These are phyloP conservation scores for Cymbidium sinense DNA, from an alignment of 106 monocot genomes.

Conservation along the genomic window DNA sequence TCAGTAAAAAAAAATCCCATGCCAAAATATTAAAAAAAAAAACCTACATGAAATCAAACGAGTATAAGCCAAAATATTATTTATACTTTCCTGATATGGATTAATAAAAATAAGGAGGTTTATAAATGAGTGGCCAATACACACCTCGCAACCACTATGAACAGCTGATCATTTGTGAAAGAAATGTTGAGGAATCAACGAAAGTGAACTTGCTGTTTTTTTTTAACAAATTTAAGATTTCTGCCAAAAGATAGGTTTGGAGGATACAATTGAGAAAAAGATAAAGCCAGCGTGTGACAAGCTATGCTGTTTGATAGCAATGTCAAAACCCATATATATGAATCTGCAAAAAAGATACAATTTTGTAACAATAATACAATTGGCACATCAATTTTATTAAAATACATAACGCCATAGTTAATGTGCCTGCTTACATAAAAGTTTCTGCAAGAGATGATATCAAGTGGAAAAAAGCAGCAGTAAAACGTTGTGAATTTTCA, in stretches of 20 bases:
- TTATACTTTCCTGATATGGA: not conserved
- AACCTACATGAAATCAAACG: not conserved
- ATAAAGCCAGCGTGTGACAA: constrained; percentile 99
- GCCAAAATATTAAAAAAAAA: not conserved
- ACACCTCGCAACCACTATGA: constrained; percentile 92
- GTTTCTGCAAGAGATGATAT: constrained; percentile 98
- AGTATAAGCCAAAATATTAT: not conserved
- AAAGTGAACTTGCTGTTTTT: not conserved
- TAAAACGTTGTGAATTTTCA: constrained; percentile 81
- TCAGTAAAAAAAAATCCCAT: not conserved
- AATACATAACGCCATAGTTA: not conserved
- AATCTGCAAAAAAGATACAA: constrained; percentile 47
- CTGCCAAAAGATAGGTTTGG: not conserved
- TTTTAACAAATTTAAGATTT: not conserved
- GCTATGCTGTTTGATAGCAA: constrained; percentile 98
- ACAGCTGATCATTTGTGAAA: constrained; percentile 49
- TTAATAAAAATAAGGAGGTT: not conserved
- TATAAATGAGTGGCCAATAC: constrained; percentile 4
- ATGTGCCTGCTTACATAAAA: constrained; percentile 60
- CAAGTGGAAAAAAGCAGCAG: constrained; percentile 83
- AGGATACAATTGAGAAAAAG: constrained; percentile 99
- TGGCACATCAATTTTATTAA: not conserved
- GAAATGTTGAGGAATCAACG: constrained; percentile 40
- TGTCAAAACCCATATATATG: constrained; percentile 99
- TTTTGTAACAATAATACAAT: not conserved